A percentile compares a stretch with the other conserved stretches of the same genome.
Conservation (phyloP, 371 early-diverging fungal genomes). For the Lichtheimia hyalospora region DNA sequence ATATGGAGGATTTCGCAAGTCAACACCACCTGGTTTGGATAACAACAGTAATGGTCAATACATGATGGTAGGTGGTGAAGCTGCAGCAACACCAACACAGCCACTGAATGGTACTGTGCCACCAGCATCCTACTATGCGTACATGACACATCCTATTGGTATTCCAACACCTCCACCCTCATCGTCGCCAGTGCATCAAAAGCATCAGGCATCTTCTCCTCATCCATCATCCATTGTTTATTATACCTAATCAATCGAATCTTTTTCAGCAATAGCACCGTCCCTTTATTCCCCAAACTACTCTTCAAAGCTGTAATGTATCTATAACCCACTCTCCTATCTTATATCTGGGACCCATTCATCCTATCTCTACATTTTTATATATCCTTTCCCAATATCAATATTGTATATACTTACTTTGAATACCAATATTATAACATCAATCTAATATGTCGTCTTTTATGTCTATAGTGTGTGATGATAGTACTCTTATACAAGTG, state of each 20-base stretch:
- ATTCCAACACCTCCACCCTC: slow-evolving; percentile 44
- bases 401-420: no score
- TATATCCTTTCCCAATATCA: no score
- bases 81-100: background rate
- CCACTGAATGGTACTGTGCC: background rate
- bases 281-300: background rate
- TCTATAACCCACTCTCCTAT: slow-evolving; percentile 5
- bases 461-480: no score
- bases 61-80: background rate
- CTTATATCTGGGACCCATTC: no score
- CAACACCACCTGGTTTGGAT: slow-evolving; percentile 5
- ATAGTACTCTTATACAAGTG: no score
- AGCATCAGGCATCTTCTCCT: slow-evolving; percentile 2
- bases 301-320: slow-evolving; percentile 4
- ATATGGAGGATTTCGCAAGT: slow-evolving; percentile 12
- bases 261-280: no score
- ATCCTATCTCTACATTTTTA: no score
- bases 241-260: no score
- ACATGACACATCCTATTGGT: slow-evolving; percentile 7
- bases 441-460: no score
- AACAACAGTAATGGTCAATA: background rate
- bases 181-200: slow-evolving; percentile 30
- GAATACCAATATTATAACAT: no score
- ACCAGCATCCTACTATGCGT: slow-evolving; percentile 7
- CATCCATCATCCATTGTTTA: background rate